Percentiles rank a stretch among this genome's conserved stretches.
Conservation (phyloP, 2,329 filamentous ascomycete genomes). For the Helotiales sp. region DNA sequence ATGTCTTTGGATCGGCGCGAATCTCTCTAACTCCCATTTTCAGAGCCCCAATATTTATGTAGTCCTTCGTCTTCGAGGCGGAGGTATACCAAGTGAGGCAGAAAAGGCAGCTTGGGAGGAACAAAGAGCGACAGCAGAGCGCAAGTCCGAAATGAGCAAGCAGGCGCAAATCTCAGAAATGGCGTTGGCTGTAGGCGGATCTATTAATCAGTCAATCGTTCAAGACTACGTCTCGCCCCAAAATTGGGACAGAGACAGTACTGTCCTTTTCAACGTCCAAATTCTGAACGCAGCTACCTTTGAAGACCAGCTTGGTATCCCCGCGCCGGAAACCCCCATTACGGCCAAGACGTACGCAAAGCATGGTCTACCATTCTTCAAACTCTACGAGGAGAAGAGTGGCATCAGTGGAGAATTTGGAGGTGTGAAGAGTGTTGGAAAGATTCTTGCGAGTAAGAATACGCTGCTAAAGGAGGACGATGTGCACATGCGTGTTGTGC, state of each 20-base stretch:
- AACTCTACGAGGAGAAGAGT: constrained; percentile 22
- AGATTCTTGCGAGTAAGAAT: too few relatives aligned
- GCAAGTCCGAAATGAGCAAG: too few relatives aligned
- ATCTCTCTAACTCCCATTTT: too few relatives aligned
- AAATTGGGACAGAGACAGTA: constrained; percentile 34
- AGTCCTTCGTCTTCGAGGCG: too few relatives aligned
- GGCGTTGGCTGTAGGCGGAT: constrained; percentile 40
- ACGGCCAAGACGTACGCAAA: constrained; percentile 36
- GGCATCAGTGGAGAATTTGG: constrained; percentile 4
- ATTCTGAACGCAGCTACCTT: constrained; percentile 41
- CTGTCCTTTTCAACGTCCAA: constrained; percentile 39
- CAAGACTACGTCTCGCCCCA: constrained; percentile 29
- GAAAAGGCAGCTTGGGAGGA: too few relatives aligned
- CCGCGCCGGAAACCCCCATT: constrained; percentile 38
- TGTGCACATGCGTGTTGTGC: too few relatives aligned
- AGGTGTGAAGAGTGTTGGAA: neutral
- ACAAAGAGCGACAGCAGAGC: too few relatives aligned
- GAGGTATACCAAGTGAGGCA: too few relatives aligned
- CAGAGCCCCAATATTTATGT: too few relatives aligned
- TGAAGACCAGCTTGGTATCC: constrained; percentile 35
- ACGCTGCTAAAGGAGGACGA: too few relatives aligned
- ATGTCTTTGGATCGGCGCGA: too few relatives aligned
- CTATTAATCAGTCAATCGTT: constrained; percentile 42
- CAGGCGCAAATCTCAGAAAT: too few relatives aligned
- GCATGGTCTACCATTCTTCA: constrained; percentile 40